Conservation (phyloP, 805 yeast genomes). For the Scheffersomyces spartinae region DNA sequence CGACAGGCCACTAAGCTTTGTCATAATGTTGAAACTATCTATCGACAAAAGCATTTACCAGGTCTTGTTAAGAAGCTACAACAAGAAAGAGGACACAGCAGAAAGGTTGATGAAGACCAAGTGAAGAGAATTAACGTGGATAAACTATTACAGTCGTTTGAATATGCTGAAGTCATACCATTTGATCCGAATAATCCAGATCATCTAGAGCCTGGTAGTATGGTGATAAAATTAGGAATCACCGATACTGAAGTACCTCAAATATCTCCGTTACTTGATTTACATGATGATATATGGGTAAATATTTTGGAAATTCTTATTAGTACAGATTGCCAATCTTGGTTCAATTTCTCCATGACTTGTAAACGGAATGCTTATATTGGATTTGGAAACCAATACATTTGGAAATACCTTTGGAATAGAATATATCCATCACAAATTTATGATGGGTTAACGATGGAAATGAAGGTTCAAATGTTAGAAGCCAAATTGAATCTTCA, state of each 20-base stretch:
- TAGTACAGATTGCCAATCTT: constrained; percentile 42
- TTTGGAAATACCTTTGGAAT: constrained; percentile 41
- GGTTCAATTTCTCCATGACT: constrained; percentile 50
- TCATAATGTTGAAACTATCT: constrained; percentile 52
- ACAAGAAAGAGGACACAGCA: constrained; percentile 10
- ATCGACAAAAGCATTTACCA: constrained; percentile 44
- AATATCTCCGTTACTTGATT: constrained; percentile 24
- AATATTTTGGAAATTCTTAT: constrained; percentile 39
- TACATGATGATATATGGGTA: constrained; percentile 49
- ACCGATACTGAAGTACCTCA: constrained; percentile 5
- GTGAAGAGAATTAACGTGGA: constrained; percentile 32
- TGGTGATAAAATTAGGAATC: neutral
- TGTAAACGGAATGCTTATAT: constrained; percentile 46
- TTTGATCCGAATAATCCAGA: neutral
- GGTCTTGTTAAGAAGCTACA: constrained; percentile 20
- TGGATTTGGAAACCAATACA: constrained; percentile 39
- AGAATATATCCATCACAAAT: constrained; percentile 42
- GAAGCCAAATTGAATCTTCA: constrained; percentile 29
- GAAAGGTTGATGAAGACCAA: constrained; percentile 21
- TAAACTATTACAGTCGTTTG: constrained; percentile 25
- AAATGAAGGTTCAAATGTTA: constrained; percentile 29
- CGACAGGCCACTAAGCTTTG: constrained; percentile 56
- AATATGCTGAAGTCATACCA: constrained; percentile 9
- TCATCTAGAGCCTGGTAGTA: neutral
- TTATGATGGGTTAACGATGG: constrained; percentile 34